Evolutionary conservation across 2,329 filamentous ascomycete species (phyloP), one percentile per base, ranked within the genome.

Genomic region (Fusarium sp.): DNA sequence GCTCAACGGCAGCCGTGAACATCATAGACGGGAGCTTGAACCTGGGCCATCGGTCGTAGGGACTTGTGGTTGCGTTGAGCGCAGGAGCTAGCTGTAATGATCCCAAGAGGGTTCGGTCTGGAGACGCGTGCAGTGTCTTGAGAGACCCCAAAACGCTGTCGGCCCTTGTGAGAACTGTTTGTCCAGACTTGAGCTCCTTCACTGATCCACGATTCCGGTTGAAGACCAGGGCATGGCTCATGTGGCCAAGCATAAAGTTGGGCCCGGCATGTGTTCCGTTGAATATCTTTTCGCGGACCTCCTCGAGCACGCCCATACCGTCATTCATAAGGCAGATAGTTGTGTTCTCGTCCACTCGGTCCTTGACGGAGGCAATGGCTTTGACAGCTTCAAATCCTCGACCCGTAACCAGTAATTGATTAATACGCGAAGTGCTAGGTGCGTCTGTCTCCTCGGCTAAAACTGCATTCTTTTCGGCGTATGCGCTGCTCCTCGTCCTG

Each of bases 301-400:
- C 88, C 58, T 98, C 95, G n/a, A 94, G 86, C 2, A 94, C 85
- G 1, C 96, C 96, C 82, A 98, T 89, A 1, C 95, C 94, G 71
- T 96, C 93, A 66, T 94, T 93, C 65, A 97, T 82, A 64, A 97
- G 89, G 68, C 93, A 90, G 9, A 98, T 88, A 0, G 94, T 93
- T 1, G 93, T 94, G 31, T 90, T 84, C 4, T 88, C 85, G 50
- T 89, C 87, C n/a, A 97, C 83, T 11, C 94, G 89, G 77, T 94
- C 88, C 64, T 87, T 88, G 64, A 96, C 85, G 0, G 86, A 83
- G 5, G 85, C 78, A 27, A 97, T 79, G 2, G 91, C 90, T 38
- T 86, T 80, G 13, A 88, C 84, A 1, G 82, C 81, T 24, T 92
- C 88, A 78, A 92, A 91, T 0, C 80, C 83, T 6, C 76, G 74